These are phyloP conservation scores for Cytospora piceicola DNA, from an alignment of 2,329 filamentous ascomycete genomes.

Conservation along the genomic window DNA sequence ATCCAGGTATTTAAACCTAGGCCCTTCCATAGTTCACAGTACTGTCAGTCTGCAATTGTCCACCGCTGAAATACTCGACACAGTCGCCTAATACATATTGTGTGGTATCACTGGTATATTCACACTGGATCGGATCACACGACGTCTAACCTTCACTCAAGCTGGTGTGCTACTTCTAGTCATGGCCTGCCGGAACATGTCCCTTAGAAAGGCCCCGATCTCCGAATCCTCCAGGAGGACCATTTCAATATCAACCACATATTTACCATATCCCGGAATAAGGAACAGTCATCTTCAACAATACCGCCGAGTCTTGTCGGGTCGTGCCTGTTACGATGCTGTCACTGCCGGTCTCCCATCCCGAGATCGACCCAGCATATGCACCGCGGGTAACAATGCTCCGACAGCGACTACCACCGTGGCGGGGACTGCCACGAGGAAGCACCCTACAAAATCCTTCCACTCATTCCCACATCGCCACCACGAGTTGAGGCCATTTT, in stretches of 20 bases:
- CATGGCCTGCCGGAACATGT: slow-evolving; percentile 9
- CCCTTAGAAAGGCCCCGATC: slow-evolving; percentile 11
- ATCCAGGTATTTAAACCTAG: too few species aligned
- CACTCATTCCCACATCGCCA: not conserved
- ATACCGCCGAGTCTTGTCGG: not conserved
- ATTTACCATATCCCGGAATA: not conserved
- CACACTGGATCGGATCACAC: not conserved
- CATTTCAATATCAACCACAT: not conserved
- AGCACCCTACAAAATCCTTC: not conserved
- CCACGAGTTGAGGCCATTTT: not conserved
- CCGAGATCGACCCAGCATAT: slow-evolving; percentile 3
- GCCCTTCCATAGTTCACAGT: not conserved
- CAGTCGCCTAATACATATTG: too few species aligned
- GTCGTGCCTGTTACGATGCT: not conserved
- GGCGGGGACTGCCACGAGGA: slow-evolving; percentile 7
- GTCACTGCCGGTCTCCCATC: slow-evolving; percentile 14
- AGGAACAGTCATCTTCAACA: not conserved
- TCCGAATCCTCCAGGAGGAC: not conserved
- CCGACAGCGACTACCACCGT: not conserved
- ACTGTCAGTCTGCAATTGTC: not conserved
- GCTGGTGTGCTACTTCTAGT: slow-evolving; percentile 1
- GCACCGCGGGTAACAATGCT: not conserved
- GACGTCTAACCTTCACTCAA: not conserved
- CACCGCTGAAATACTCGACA: not conserved
- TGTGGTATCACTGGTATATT: too few species aligned